phyloP scores from a whole-genome alignment of 2,329 filamentous ascomycete species.

The Gremmenia infestans region DNA sequence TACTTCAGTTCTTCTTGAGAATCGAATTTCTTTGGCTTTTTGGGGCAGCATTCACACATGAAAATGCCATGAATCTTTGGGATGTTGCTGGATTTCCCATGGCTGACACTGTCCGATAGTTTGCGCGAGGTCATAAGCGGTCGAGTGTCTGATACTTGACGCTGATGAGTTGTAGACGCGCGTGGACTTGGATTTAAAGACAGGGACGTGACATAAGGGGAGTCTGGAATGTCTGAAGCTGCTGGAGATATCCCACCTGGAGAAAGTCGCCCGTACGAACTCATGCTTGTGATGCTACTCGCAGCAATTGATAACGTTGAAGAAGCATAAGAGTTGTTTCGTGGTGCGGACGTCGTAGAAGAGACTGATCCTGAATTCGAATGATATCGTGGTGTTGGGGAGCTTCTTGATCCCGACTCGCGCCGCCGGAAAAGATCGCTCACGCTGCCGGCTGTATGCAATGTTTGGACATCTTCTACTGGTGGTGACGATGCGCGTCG shows the following conservation, averaged over 20 bases:
- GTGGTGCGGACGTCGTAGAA: constrained; percentile 57
- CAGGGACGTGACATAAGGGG: constrained; percentile 47
- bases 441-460: constrained; percentile 30
- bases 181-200: constrained; percentile 35
- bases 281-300: constrained; percentile 62
- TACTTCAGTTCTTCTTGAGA: constrained; percentile 79
- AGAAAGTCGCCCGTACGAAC: constrained; percentile 56
- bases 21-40: constrained; percentile 95
- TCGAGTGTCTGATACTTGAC: constrained; percentile 36
- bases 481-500: constrained; percentile 58
- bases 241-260: constrained; percentile 51
- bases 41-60: constrained; percentile 92
- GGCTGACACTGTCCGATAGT: constrained; percentile 37
- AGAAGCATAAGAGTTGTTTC: constrained; percentile 59
- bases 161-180: constrained; percentile 31
- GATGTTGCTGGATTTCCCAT: constrained; percentile 40
- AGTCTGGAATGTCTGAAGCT: constrained; percentile 38
- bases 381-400: constrained; percentile 50
- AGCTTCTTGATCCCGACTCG: constrained; percentile 48
- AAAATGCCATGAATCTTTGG: constrained; percentile 53
- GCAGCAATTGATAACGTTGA: constrained; percentile 51
- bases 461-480: constrained; percentile 41
- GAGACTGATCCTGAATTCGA: constrained; percentile 57
- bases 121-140: constrained; percentile 39
- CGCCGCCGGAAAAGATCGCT: constrained; percentile 32